Percentiles rank a stretch among this genome's conserved stretches.
phyloP scores from a whole-genome alignment of 2,329 filamentous ascomycete species.

The Fusarium subtropicale region DNA sequence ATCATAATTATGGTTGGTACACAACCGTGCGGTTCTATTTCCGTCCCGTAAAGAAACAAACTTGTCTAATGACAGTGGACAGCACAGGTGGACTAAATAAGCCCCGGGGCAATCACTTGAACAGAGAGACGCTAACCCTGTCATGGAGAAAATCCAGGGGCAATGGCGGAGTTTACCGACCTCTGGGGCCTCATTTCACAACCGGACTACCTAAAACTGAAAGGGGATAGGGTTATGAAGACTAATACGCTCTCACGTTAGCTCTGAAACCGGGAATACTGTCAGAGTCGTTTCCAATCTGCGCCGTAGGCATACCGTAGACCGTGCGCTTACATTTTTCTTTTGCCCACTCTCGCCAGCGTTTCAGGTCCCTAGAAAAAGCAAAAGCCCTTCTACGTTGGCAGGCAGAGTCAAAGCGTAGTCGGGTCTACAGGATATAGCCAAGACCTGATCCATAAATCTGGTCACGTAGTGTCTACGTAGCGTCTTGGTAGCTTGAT shows the following conservation, averaged over 20 bases:
- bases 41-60: background rate
- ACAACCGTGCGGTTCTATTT: background rate
- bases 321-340: background rate
- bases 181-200: background rate
- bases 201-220: background rate
- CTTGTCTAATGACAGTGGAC: background rate
- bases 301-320: constrained; percentile 1
- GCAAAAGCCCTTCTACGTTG: background rate
- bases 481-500: background rate
- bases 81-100: background rate
- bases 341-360: constrained; percentile 9
- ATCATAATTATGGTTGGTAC: background rate
- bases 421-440: background rate
- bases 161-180: constrained; percentile 4
- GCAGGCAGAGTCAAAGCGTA: constrained; percentile 15
- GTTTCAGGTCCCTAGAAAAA: constrained; percentile 28
- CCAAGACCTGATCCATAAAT: background rate
- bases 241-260: background rate
- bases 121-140: background rate
- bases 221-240: background rate
- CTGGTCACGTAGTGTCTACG: background rate
- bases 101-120: background rate
- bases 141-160: background rate
- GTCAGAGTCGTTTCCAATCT: constrained; percentile 2
- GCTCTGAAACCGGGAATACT: constrained; percentile 21